Evolutionary conservation across 306 rosid species (phyloP).

Genomic region (Lathyrus tuberosus): DNA sequence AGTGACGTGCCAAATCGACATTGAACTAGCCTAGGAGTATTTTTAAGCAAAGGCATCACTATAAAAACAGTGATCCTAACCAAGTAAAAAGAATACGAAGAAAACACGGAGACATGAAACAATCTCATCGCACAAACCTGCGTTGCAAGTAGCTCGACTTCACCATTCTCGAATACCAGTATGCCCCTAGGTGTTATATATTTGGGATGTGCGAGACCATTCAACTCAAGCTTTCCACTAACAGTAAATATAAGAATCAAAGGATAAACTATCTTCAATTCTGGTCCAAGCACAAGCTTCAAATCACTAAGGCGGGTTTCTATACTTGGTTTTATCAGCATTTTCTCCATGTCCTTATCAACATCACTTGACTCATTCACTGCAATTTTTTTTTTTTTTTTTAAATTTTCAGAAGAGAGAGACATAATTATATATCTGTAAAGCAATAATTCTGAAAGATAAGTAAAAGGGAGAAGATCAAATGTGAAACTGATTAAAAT

Average conservation of each 20-base stretch:
- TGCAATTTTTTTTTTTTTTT: slow-evolving; percentile 43
- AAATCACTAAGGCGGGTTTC: slow-evolving; percentile 77
- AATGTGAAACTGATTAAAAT: slow-evolving; percentile 32
- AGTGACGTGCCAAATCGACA: slow-evolving; percentile 33
- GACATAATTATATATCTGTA: slow-evolving; percentile 28
- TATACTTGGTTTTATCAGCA: slow-evolving; percentile 60
- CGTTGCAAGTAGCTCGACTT: slow-evolving; percentile 92
- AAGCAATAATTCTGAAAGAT: slow-evolving; percentile 16
- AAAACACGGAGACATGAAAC: not conserved
- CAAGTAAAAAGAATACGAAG: not conserved
- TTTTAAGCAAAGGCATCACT: not conserved
- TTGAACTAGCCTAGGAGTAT: slow-evolving; percentile 24
- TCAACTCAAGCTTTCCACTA: slow-evolving; percentile 89
- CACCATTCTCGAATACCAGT: slow-evolving; percentile 84
- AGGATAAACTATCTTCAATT: slow-evolving; percentile 87
- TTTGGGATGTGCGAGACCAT: slow-evolving; percentile 83
- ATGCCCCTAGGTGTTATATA: slow-evolving; percentile 77
- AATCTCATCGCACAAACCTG: slow-evolving; percentile 62
- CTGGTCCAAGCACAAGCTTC: slow-evolving; percentile 92
- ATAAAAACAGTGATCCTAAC: not conserved
- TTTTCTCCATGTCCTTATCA: slow-evolving; percentile 63
- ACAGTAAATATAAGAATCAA: slow-evolving; percentile 78
- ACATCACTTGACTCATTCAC: slow-evolving; percentile 55
- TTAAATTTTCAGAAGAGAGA: slow-evolving; percentile 6
- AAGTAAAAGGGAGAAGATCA: slow-evolving; percentile 33